A percentile compares a stretch with the other conserved stretches of the same genome.
phyloP scores from a whole-genome alignment of 352 stramenopile species.

The Phytophthora foliorum region DNA sequence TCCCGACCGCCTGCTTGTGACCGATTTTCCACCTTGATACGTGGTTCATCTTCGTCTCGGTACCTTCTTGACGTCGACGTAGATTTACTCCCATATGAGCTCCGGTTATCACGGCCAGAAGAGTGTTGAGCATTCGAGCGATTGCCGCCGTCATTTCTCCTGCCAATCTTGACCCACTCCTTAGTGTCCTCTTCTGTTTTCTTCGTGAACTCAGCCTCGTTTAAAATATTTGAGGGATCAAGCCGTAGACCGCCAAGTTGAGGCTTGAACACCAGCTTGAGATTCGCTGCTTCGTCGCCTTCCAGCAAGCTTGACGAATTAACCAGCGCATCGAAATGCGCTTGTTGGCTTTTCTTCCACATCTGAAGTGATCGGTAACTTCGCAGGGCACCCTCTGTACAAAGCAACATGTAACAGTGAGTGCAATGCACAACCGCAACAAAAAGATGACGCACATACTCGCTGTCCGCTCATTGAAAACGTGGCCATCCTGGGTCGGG shows the following conservation, averaged over 20 bases:
- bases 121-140: conserved; percentile 5
- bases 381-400: conserved; percentile 69
- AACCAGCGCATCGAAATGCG: conserved; percentile 66
- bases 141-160: conserved; percentile 25
- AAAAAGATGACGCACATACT: conserved; percentile 50
- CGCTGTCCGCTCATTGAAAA: conserved; percentile 75
- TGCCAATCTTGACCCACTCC: conserved; percentile 45
- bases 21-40: conserved; percentile 46
- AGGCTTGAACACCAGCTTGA: conserved; percentile 60
- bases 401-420: conserved; percentile 3
- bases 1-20: conserved; percentile 28
- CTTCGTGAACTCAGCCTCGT: conserved; percentile 74
- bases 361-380: conserved; percentile 65
- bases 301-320: conserved; percentile 39
- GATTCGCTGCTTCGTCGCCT: conserved; percentile 38
- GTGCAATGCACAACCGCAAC: not conserved
- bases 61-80: conserved; percentile 19
- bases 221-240: conserved; percentile 63
- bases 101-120: conserved; percentile 25
- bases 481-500: conserved; percentile 49
- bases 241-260: conserved; percentile 75
- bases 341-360: conserved; percentile 77
- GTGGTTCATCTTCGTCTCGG: conserved; percentile 34
- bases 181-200: conserved; percentile 75
- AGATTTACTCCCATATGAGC: conserved; percentile 11